These are phyloP conservation scores for Russula ochroleuca DNA, from an alignment of 768 basidiomycete genomes.

Conservation along the genomic window DNA sequence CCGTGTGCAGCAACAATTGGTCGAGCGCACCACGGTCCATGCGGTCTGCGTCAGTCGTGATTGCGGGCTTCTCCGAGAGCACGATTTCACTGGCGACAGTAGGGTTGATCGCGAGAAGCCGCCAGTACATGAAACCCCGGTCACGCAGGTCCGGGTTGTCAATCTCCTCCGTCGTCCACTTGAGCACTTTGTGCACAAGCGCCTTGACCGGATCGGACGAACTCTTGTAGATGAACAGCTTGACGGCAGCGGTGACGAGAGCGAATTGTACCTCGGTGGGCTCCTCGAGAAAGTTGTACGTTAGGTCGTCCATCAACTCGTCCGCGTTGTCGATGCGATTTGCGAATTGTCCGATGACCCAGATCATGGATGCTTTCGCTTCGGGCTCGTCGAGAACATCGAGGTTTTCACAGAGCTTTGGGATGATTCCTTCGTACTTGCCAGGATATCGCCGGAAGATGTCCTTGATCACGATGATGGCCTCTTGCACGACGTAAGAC, in stretches of 20 bases:
- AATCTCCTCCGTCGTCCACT: slow-evolving; percentile 95
- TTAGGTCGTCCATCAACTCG: slow-evolving; percentile 80
- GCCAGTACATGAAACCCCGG: slow-evolving; percentile 99
- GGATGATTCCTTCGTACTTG: slow-evolving; percentile 94
- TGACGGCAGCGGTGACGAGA: slow-evolving; percentile 89
- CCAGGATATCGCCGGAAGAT: slow-evolving; percentile 97
- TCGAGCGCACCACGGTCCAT: slow-evolving; percentile 97
- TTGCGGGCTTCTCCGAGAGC: slow-evolving; percentile 87
- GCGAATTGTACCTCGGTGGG: slow-evolving; percentile 83
- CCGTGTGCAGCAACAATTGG: slow-evolving; percentile 89
- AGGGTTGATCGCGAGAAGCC: slow-evolving; percentile 90
- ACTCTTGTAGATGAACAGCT: slow-evolving; percentile 89
- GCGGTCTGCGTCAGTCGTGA: slow-evolving; percentile 95
- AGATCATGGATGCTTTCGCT: slow-evolving; percentile 94
- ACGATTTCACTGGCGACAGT: slow-evolving; percentile 86
- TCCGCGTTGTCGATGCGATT: slow-evolving; percentile 94
- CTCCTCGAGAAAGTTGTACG: slow-evolving; percentile 9
- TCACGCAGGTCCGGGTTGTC: slow-evolving; percentile 98
- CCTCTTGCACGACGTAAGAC: slow-evolving; percentile 83
- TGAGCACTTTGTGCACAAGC: slow-evolving; percentile 90
- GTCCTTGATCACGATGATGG: slow-evolving; percentile 95
- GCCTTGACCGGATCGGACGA: slow-evolving; percentile 80
- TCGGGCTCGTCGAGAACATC: slow-evolving; percentile 94
- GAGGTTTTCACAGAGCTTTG: slow-evolving; percentile 86
- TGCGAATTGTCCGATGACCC: slow-evolving; percentile 97